These are phyloP conservation scores for Candida tallmaniae DNA, from an alignment of 805 yeast genomes.

Conservation along the genomic window DNA sequence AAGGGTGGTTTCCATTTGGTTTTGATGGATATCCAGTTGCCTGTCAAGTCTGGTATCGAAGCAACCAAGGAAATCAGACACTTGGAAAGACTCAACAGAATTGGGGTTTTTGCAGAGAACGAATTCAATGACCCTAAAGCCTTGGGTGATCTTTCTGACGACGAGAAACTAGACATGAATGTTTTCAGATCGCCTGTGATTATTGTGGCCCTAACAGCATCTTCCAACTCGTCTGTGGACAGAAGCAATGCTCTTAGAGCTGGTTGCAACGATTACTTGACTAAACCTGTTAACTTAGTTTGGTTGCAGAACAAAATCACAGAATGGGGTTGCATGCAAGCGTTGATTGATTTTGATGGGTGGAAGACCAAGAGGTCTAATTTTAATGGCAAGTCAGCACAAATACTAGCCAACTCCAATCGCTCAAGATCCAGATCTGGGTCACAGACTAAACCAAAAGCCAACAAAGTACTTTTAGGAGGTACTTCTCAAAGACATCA, in stretches of 20 bases:
- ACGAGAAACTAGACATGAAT: conserved; percentile 54
- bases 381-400: conserved; percentile 5
- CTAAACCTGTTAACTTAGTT: conserved; percentile 90
- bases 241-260: conserved; percentile 89
- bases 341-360: conserved; percentile 89
- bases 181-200: conserved; percentile 92
- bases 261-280: conserved; percentile 94
- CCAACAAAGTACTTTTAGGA: conserved; percentile 3
- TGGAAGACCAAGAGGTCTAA: conserved; percentile 49
- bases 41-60: conserved; percentile 92
- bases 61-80: conserved; percentile 90
- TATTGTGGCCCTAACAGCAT: conserved; percentile 94
- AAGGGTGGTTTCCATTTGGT: conserved; percentile 93
- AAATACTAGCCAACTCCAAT: conserved; percentile 6
- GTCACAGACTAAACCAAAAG: conserved; percentile 2
- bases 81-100: conserved; percentile 72
- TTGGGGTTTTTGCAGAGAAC: conserved; percentile 59
- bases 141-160: conserved; percentile 24
- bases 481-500: conserved; percentile 6
- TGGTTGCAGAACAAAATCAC: conserved; percentile 94
- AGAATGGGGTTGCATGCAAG: conserved; percentile 99
- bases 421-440: conserved; percentile 11
- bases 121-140: conserved; percentile 23
- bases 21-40: conserved; percentile 95
- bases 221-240: conserved; percentile 73